These are phyloP conservation scores for Camelina sativa DNA, from an alignment of 345 rosid genomes.

Conservation along the genomic window DNA sequence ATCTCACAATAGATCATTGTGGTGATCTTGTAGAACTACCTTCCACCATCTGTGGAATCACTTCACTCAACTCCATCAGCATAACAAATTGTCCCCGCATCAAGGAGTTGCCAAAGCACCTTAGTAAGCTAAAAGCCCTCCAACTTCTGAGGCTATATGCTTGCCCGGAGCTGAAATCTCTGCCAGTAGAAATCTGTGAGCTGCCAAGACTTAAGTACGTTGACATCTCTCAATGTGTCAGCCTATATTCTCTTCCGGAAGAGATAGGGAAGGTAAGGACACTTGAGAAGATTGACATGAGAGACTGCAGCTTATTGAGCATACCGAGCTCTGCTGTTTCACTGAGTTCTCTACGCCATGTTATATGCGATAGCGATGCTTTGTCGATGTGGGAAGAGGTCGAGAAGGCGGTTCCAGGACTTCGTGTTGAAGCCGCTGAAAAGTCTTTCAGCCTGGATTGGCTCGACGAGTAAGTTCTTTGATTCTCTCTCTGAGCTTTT, in stretches of 20 bases:
- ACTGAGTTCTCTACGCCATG: slow-evolving; percentile 57
- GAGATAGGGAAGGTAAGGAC: slow-evolving; percentile 56
- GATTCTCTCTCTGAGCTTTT: not conserved
- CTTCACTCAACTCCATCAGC: slow-evolving; percentile 64
- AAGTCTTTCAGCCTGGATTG: slow-evolving; percentile 61
- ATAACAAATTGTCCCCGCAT: slow-evolving; percentile 84
- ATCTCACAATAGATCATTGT: slow-evolving; percentile 81
- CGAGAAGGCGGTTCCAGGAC: slow-evolving; percentile 46
- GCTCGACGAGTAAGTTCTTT: slow-evolving; percentile 59
- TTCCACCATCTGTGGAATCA: slow-evolving; percentile 53
- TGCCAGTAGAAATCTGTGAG: slow-evolving; percentile 66
- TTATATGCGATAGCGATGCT: slow-evolving; percentile 68
- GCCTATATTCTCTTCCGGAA: slow-evolving; percentile 60
- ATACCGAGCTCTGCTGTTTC: slow-evolving; percentile 60
- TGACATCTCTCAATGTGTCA: slow-evolving; percentile 79
- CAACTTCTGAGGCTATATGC: slow-evolving; percentile 72
- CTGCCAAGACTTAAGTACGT: slow-evolving; percentile 61
- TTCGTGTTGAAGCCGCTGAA: slow-evolving; percentile 72
- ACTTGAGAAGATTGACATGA: slow-evolving; percentile 93
- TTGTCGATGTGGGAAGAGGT: slow-evolving; percentile 58
- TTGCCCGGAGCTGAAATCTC: slow-evolving; percentile 61
- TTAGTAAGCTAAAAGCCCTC: slow-evolving; percentile 57
- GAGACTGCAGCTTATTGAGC: slow-evolving; percentile 59
- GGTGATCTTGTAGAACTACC: slow-evolving; percentile 71
- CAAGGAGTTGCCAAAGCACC: slow-evolving; percentile 51